phyloP scores from a whole-genome alignment of 257 asterid species.

The Striga asiatica region DNA sequence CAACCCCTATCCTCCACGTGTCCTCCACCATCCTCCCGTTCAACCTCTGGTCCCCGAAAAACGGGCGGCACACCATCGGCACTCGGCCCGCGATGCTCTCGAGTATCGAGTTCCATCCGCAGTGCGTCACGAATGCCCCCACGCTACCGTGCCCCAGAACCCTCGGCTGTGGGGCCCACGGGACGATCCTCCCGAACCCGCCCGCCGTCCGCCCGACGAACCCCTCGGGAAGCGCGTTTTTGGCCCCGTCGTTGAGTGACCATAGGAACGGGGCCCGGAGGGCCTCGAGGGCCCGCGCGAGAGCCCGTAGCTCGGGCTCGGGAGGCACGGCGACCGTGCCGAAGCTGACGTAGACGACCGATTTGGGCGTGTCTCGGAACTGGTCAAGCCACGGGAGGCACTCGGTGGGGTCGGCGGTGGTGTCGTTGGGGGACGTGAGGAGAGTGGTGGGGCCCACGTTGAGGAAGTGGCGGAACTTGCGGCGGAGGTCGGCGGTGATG shows the following conservation, averaged over 20 bases:
- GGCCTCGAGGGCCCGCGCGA: conserved; percentile 51
- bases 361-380: conserved; percentile 19
- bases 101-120: conserved; percentile 69
- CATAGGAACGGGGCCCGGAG: conserved; percentile 42
- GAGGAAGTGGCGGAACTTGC: conserved; percentile 40
- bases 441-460: conserved; percentile 55
- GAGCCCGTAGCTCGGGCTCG: conserved; percentile 32
- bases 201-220: conserved; percentile 36
- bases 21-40: conserved; percentile 48
- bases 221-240: conserved; percentile 33
- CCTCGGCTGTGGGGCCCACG: conserved; percentile 62
- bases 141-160: conserved; percentile 32
- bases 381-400: conserved; percentile 54
- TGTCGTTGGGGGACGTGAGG: conserved; percentile 19
- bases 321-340: conserved; percentile 52
- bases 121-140: conserved; percentile 54
- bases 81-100: conserved; percentile 48
- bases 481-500: conserved; percentile 31
- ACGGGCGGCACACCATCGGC: conserved; percentile 63
- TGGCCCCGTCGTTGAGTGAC: conserved; percentile 34
- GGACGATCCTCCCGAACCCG: conserved; percentile 29
- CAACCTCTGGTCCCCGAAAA: conserved; percentile 54
- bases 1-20: conserved; percentile 39
- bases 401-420: conserved; percentile 26
- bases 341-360: conserved; percentile 56